Percentiles rank a stretch among this genome's conserved stretches.
Conservation (phyloP, 1,139 yeast genomes). For the Suhomyces chickasaworum region DNA sequence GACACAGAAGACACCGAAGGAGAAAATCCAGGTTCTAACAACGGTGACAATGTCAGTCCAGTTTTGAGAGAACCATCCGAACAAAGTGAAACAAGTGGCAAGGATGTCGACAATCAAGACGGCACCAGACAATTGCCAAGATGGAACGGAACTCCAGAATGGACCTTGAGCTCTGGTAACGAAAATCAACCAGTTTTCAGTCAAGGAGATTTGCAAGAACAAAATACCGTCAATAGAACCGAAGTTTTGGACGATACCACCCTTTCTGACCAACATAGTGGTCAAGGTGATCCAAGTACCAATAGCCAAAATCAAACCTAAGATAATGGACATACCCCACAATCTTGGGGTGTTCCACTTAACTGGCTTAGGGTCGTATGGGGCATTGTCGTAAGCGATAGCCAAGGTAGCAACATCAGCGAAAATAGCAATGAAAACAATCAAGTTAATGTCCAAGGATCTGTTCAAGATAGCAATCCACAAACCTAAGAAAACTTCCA, state of each 20-base stretch:
- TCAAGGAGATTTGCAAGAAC: constrained; percentile 88
- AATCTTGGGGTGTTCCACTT: constrained; percentile 98
- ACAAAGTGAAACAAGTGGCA: constrained; percentile 87
- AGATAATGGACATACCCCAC: constrained; percentile 91
- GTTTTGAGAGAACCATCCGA: constrained; percentile 99
- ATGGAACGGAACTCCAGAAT: constrained; percentile 90
- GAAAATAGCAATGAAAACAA: constrained; percentile 92
- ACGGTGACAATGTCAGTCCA: constrained; percentile 96
- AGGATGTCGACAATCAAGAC: constrained; percentile 84
- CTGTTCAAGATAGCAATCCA: constrained; percentile 91
- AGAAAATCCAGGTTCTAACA: constrained; percentile 91
- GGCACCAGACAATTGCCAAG: constrained; percentile 95
- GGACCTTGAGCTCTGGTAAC: constrained; percentile 94
- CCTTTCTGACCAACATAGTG: constrained; percentile 76
- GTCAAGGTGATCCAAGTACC: constrained; percentile 94
- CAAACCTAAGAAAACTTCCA: constrained; percentile 88
- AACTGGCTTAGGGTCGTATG: constrained; percentile 94
- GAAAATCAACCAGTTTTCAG: constrained; percentile 97
- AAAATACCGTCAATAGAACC: constrained; percentile 91
- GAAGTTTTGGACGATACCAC: constrained; percentile 93
- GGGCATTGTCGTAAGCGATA: constrained; percentile 97
- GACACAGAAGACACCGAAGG: constrained; percentile 94
- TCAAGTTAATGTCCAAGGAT: constrained; percentile 80
- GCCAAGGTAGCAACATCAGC: constrained; percentile 96
- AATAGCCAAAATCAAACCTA: constrained; percentile 79